Evolutionary conservation across 2,329 filamentous ascomycete genomes (phyloP).

Genomic region (Corniculantispora saksenae): DNA sequence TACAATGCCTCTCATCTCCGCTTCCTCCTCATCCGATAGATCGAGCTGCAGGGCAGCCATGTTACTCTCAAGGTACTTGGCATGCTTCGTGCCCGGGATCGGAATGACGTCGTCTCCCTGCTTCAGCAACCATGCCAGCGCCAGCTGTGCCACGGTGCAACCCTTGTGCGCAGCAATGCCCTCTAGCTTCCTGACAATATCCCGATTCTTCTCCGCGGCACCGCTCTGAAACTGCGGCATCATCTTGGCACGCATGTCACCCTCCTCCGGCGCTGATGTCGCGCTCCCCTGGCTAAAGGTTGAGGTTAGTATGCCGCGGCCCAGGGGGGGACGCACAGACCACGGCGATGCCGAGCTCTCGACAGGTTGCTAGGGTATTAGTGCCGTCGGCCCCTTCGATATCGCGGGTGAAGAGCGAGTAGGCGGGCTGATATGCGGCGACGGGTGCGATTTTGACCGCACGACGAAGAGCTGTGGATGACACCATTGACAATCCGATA

Average conservation of each 20-base stretch:
- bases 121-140: constrained; percentile 60
- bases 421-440: constrained; percentile 53
- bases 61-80: constrained; percentile 46
- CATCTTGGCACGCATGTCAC: neutral
- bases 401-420: constrained; percentile 52
- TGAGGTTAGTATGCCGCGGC: constrained; percentile 55
- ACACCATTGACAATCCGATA: constrained; percentile 51
- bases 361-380: constrained; percentile 49
- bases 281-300: neutral
- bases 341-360: constrained; percentile 55
- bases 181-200: constrained; percentile 35
- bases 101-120: constrained; percentile 60
- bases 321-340: constrained; percentile 60
- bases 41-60: constrained; percentile 31
- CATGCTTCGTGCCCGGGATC: constrained; percentile 47
- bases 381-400: constrained; percentile 53
- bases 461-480: constrained; percentile 48
- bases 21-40: constrained; percentile 33
- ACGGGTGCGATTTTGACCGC: constrained; percentile 49
- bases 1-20: constrained; percentile 27
- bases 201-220: neutral
- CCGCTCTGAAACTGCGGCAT: constrained; percentile 22
- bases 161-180: constrained; percentile 52
- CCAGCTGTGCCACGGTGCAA: constrained; percentile 54
- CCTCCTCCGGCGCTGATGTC: neutral